A percentile compares a stretch with the other conserved stretches of the same genome.
phyloP scores from a whole-genome alignment of 768 basidiomycete genomes.

The Russula emetica region DNA sequence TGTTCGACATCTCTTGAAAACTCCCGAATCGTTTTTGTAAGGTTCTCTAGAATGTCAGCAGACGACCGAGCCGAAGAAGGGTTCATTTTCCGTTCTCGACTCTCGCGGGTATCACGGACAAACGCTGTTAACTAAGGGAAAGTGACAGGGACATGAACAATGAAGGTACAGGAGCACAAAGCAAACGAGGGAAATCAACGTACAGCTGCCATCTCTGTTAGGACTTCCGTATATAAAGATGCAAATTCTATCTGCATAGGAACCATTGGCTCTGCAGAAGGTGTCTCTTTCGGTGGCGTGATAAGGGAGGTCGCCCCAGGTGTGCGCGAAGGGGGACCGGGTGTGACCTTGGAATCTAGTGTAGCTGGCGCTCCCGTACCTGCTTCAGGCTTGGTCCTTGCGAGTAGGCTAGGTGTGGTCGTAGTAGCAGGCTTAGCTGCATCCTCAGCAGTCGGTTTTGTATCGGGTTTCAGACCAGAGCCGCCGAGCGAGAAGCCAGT shows the following conservation, averaged over 20 bases:
- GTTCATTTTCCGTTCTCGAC: constrained; percentile 31
- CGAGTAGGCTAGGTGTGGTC: not conserved
- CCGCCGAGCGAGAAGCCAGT: constrained; percentile 2
- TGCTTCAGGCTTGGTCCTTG: constrained; percentile 7
- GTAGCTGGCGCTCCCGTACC: not conserved
- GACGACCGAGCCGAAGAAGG: constrained; percentile 38
- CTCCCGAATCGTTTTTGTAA: constrained; percentile 46
- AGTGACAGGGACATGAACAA: not conserved
- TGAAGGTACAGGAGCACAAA: not conserved
- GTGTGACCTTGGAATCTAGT: not conserved
- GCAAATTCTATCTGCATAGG: constrained; percentile 68
- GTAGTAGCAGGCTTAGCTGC: not conserved
- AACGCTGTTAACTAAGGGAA: constrained; percentile 41
- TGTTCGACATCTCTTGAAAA: constrained; percentile 50
- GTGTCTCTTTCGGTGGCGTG: constrained; percentile 16
- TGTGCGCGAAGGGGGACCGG: not conserved
- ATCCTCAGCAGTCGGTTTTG: not conserved
- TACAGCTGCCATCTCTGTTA: constrained; percentile 57
- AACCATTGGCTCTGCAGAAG: constrained; percentile 40
- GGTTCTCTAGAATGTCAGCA: constrained; percentile 47
- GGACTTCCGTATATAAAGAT: constrained; percentile 44
- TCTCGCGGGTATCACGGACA: constrained; percentile 40
- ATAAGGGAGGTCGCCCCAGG: not conserved
- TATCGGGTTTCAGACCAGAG: constrained; percentile 1
- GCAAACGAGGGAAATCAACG: constrained; percentile 31